phyloP scores from a whole-genome alignment of 116 monocot genomes.

The Dioscorea cayenensis region DNA sequence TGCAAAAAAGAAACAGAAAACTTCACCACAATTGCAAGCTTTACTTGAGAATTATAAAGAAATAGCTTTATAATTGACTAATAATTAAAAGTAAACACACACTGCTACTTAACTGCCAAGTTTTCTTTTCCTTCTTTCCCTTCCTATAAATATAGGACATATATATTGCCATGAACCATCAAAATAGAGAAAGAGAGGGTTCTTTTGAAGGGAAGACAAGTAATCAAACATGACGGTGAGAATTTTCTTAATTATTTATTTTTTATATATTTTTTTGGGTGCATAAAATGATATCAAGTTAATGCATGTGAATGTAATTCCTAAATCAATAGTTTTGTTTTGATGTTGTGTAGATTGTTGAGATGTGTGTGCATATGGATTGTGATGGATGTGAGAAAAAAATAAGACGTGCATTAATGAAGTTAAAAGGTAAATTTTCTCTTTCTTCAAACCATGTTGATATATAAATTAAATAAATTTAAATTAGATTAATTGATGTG shows the following conservation, averaged over 20 bases:
- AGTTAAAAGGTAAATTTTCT: constrained; percentile 31
- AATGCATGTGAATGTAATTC: neutral
- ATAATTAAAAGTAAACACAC: neutral
- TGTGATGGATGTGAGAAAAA: constrained; percentile 64
- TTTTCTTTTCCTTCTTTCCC: neutral
- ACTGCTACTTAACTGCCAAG: neutral
- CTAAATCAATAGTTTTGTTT: neutral
- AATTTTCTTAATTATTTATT: neutral
- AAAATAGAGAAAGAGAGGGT: no score
- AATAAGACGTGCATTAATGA: constrained; percentile 41
- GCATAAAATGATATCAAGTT: no score
- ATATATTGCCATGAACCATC: no score
- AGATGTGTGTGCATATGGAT: constrained; percentile 71
- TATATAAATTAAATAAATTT: no score
- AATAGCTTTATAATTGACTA: neutral
- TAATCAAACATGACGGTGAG: constrained; percentile 8
- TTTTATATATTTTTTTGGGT: no score
- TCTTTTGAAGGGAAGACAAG: neutral
- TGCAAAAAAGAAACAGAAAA: no score
- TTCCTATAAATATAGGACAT: neutral
- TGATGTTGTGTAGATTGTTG: constrained; percentile 31
- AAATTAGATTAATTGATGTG: no score
- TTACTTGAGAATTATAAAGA: neutral
- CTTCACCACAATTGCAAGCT: neutral
- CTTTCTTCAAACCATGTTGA: no score